A percentile compares a stretch with the other conserved stretches of the same genome.
Conservation (phyloP, 306 rosid species). For the Inga oerstediana region DNA sequence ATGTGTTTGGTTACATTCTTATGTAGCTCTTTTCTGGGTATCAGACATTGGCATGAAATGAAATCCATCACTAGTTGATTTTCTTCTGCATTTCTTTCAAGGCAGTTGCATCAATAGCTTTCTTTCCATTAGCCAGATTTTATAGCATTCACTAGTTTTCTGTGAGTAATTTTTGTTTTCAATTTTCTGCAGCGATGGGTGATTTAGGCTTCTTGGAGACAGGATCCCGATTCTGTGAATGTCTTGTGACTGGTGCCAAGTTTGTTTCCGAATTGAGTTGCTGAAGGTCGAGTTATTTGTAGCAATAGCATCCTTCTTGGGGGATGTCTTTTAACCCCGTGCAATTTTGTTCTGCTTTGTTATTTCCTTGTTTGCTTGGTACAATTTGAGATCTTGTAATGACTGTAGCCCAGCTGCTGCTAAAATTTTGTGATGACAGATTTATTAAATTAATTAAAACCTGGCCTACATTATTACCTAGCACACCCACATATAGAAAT, state of each 20-base stretch:
- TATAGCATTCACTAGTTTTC: neutral
- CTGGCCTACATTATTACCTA: neutral
- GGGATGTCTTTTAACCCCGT: neutral
- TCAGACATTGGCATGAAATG: neutral
- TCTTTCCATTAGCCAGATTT: neutral
- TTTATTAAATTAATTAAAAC: neutral
- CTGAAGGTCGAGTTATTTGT: neutral
- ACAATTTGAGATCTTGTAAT: neutral
- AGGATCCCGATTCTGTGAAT: neutral
- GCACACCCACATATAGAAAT: neutral
- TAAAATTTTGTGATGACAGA: neutral
- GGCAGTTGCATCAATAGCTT: neutral
- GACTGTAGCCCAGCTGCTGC: neutral
- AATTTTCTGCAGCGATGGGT: neutral
- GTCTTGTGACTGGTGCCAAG: neutral
- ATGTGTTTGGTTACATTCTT: neutral
- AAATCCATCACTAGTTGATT: slow-evolving; percentile 1
- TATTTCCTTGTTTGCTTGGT: neutral
- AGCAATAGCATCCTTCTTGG: neutral
- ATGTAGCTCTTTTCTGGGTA: neutral
- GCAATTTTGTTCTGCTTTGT: neutral
- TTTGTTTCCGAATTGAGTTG: neutral
- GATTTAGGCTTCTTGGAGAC: neutral
- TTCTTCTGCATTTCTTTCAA: neutral
- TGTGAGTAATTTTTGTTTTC: neutral